A percentile compares a stretch with the other conserved stretches of the same genome.
phyloP scores from a whole-genome alignment of 1,139 yeast genomes.

The Kurtzmaniella quercitrusa region DNA sequence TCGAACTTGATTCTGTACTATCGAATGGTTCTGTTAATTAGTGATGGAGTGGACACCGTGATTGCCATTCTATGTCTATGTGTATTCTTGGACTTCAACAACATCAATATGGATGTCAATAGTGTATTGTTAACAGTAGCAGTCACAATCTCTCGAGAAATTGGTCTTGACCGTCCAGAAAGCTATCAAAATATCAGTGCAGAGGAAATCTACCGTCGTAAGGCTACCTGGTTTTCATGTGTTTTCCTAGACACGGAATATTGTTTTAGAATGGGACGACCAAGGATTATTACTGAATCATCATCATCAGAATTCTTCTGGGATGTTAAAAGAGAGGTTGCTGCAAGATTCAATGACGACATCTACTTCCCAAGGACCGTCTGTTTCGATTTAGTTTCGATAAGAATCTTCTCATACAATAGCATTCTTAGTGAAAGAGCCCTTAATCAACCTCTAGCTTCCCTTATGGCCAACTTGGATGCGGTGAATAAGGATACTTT shows the following conservation, averaged over 20 bases:
- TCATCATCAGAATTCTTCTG: not conserved
- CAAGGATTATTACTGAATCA: constrained; percentile 42
- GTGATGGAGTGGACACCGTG: constrained; percentile 49
- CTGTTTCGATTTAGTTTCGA: constrained; percentile 19
- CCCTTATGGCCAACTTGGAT: constrained; percentile 15
- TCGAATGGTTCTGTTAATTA: constrained; percentile 40
- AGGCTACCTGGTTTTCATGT: constrained; percentile 54
- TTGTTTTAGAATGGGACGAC: constrained; percentile 55
- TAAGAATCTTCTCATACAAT: constrained; percentile 27
- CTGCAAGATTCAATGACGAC: not conserved
- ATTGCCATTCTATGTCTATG: constrained; percentile 46
- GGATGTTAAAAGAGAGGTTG: not conserved
- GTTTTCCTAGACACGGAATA: constrained; percentile 51
- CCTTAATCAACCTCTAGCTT: constrained; percentile 14
- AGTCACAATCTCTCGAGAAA: constrained; percentile 55
- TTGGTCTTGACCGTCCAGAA: constrained; percentile 64
- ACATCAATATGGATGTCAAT: constrained; percentile 44
- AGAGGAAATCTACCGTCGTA: constrained; percentile 34
- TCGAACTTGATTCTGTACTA: constrained; percentile 44
- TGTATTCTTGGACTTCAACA: constrained; percentile 14
- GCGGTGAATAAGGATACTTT: constrained; percentile 20
- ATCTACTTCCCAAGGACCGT: constrained; percentile 7
- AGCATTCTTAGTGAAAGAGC: constrained; percentile 26
- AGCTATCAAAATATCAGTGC: constrained; percentile 32
- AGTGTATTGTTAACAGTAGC: constrained; percentile 48